phyloP scores from a whole-genome alignment of 768 basidiomycete genomes.

The Suillus subalutaceus region DNA sequence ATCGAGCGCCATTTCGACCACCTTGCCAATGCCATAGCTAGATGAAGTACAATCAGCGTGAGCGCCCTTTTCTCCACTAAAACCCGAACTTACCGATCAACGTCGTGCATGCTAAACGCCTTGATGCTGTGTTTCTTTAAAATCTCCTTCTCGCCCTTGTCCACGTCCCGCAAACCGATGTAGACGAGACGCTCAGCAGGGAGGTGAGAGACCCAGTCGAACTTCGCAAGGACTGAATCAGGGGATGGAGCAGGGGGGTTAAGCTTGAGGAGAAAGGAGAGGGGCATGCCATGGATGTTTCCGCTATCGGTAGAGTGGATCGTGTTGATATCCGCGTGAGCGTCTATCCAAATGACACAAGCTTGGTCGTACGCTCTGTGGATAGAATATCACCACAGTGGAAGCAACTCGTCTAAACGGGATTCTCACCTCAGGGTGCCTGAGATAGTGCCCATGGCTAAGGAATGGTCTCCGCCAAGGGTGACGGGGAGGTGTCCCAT shows the following conservation, averaged over 20 bases:
- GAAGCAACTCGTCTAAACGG: neutral
- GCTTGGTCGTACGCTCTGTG: conserved; percentile 72
- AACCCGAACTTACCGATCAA: conserved; percentile 55
- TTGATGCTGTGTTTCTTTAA: conserved; percentile 80
- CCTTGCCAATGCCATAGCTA: conserved; percentile 87
- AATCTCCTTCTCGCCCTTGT: conserved; percentile 85
- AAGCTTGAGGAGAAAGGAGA: conserved; percentile 83
- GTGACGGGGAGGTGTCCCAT: conserved; percentile 87
- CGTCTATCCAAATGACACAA: conserved; percentile 95
- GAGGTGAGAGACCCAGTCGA: conserved; percentile 64
- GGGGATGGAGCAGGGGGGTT: conserved; percentile 34
- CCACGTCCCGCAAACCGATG: conserved; percentile 94
- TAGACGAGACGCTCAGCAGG: conserved; percentile 85
- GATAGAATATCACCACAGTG: conserved; percentile 11
- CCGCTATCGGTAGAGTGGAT: conserved; percentile 80
- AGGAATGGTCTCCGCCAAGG: conserved; percentile 93
- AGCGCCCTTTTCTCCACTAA: conserved; percentile 67
- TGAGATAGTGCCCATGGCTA: conserved; percentile 93
- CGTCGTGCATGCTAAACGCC: conserved; percentile 90
- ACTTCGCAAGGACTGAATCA: conserved; percentile 29
- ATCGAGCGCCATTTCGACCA: conserved; percentile 96
- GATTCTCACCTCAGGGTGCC: conserved; percentile 74
- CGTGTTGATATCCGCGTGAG: conserved; percentile 97
- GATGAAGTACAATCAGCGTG: neutral
- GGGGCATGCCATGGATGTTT: conserved; percentile 98